Percentiles rank a stretch among this genome's conserved stretches.
These are phyloP conservation scores for Rhizopogon rudus DNA, from an alignment of 768 basidiomycete genomes.

Conservation along the genomic window DNA sequence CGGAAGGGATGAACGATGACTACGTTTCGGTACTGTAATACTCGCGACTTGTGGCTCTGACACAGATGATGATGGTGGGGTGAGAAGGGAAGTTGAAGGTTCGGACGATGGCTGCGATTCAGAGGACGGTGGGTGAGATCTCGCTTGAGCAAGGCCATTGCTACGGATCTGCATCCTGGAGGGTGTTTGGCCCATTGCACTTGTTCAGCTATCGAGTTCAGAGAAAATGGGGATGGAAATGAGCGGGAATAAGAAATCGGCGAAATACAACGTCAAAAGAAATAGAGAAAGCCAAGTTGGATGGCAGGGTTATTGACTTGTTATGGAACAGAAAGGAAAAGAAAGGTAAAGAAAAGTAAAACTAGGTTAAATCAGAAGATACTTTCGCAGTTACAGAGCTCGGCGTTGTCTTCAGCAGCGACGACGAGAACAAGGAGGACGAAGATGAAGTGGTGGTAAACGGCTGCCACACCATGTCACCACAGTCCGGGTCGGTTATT, in stretches of 20 bases:
- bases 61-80: neutral
- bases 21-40: conserved; percentile 1
- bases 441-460: conserved; percentile 1
- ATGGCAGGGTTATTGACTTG: neutral
- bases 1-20: conserved; percentile 23
- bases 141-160: conserved; percentile 6
- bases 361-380: neutral
- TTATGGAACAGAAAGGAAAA: conserved; percentile 1
- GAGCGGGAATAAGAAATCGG: neutral
- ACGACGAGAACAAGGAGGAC: neutral
- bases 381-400: neutral
- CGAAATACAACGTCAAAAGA: neutral
- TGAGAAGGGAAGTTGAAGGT: neutral
- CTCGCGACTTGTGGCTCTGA: neutral
- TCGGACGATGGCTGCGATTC: conserved; percentile 4
- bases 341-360: neutral
- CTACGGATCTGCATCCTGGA: conserved; percentile 17
- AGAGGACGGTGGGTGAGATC: conserved; percentile 5
- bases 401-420: neutral
- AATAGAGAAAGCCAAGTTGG: conserved; percentile 4
- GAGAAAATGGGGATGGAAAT: neutral
- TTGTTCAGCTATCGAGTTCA: neutral
- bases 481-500: neutral
- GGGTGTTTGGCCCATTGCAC: conserved; percentile 26
- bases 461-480: neutral